These are phyloP conservation scores for Zygoascus hellenicus DNA, from an alignment of 1,139 yeast species.

Conservation along the genomic window DNA sequence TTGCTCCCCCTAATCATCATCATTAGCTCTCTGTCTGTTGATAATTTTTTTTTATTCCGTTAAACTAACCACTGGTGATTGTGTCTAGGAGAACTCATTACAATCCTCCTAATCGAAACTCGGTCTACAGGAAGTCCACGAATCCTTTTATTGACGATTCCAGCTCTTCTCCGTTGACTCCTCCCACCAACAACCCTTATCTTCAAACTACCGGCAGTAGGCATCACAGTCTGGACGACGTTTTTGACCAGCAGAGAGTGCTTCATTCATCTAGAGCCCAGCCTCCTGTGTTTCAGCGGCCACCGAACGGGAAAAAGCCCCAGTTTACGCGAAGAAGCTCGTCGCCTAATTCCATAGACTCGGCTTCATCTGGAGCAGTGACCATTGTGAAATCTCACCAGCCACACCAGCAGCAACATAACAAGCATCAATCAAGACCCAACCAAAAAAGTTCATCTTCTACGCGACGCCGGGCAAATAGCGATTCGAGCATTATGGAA, in stretches of 20 bases:
- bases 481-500: conserved; percentile 28
- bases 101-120: conserved; percentile 16
- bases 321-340: neutral
- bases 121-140: conserved; percentile 23
- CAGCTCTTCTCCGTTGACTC: conserved; percentile 1
- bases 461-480: conserved; percentile 21
- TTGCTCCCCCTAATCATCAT: no score
- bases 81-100: conserved; percentile 17
- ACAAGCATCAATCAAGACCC: neutral
- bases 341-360: neutral
- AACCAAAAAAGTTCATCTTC: neutral
- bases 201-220: conserved; percentile 9
- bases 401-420: neutral
- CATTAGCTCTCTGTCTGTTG: no score
- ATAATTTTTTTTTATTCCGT: no score
- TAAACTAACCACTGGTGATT: conserved; percentile 7
- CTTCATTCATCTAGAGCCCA: neutral
- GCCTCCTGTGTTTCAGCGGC: neutral
- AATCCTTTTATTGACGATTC: conserved; percentile 31
- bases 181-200: neutral
- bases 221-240: conserved; percentile 15
- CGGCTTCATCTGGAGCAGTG: conserved; percentile 7
- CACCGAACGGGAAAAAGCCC: neutral
- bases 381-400: conserved; percentile 10
- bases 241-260: neutral